Conservation (phyloP, 1,284 basidiomycete genomes). For the Schizopora paradoxa region DNA sequence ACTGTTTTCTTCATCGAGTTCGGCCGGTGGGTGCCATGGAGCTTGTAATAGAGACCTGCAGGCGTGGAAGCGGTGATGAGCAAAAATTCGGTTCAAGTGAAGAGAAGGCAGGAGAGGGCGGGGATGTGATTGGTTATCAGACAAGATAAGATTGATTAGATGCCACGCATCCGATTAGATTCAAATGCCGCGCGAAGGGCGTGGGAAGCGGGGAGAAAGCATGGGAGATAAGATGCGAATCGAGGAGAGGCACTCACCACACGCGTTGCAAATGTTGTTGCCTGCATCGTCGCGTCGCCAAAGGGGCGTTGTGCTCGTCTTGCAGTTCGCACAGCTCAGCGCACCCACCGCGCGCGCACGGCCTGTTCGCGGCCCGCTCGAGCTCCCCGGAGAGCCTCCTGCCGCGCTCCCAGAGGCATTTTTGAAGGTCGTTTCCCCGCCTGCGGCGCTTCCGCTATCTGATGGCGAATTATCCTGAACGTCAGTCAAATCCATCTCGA, state of each 20-base stretch:
- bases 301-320: conserved; percentile 89
- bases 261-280: conserved; percentile 90
- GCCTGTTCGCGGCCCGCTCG: conserved; percentile 25
- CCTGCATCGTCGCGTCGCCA: conserved; percentile 94
- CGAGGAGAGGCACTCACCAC: conserved; percentile 58
- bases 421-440: conserved; percentile 9
- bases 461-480: conserved; percentile 21
- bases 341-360: conserved; percentile 59
- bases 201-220: conserved; percentile 18
- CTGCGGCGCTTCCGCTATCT: conserved; percentile 15
- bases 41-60: conserved; percentile 92
- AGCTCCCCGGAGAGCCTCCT: conserved; percentile 24
- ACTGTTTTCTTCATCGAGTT: conserved; percentile 99
- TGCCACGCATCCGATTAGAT: conserved; percentile 1
- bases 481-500: conserved; percentile 26
- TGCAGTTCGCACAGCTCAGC: conserved; percentile 85
- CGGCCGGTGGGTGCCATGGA: conserved; percentile 94
- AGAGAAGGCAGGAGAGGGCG: conserved; percentile 14
- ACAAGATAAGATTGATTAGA: conserved; percentile 23
- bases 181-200: conserved; percentile 10
- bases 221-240: conserved; percentile 22
- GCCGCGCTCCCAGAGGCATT: conserved; percentile 10
- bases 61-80: conserved; percentile 23
- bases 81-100: conserved; percentile 7
- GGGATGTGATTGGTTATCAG: conserved; percentile 8